Evolutionary conservation across 2,329 filamentous ascomycete genomes (phyloP).

Genomic region (Xylaria sp.): DNA sequence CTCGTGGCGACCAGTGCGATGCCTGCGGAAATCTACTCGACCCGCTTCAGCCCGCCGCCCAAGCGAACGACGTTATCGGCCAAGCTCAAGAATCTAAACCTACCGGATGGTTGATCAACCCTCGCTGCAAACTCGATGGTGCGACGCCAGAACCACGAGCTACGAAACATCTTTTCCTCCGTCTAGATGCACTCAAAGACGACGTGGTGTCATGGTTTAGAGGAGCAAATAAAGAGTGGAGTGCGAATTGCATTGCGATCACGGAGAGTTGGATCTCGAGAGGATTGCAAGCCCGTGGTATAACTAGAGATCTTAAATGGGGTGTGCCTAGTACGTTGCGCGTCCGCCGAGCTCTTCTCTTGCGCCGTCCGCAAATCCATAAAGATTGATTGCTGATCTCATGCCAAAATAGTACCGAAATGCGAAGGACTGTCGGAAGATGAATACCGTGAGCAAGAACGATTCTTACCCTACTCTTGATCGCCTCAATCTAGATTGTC

Average conservation of each 20-base stretch:
- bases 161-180: conserved; percentile 93
- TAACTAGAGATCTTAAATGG: conserved; percentile 94
- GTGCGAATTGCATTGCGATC: conserved; percentile 78
- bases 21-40: conserved; percentile 79
- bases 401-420: conserved; percentile 55
- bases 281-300: conserved; percentile 86
- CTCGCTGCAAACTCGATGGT: conserved; percentile 86
- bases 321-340: conserved; percentile 64
- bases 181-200: conserved; percentile 83
- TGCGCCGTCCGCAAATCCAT: too few relatives aligned
- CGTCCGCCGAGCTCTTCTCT: not conserved
- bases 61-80: conserved; percentile 48
- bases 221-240: conserved; percentile 73
- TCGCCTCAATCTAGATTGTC: not conserved
- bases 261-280: conserved; percentile 85
- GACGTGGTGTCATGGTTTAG: conserved; percentile 82
- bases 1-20: conserved; percentile 62
- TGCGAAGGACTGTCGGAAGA: conserved; percentile 63
- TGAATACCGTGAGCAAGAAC: conserved; percentile 54
- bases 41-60: conserved; percentile 67
- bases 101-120: conserved; percentile 54
- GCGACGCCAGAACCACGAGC: conserved; percentile 80
- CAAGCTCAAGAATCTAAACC: conserved; percentile 44
- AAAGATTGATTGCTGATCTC: not conserved
- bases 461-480: not conserved